phyloP scores from a whole-genome alignment of 2,329 filamentous ascomycete species.

The Venturia asperata region DNA sequence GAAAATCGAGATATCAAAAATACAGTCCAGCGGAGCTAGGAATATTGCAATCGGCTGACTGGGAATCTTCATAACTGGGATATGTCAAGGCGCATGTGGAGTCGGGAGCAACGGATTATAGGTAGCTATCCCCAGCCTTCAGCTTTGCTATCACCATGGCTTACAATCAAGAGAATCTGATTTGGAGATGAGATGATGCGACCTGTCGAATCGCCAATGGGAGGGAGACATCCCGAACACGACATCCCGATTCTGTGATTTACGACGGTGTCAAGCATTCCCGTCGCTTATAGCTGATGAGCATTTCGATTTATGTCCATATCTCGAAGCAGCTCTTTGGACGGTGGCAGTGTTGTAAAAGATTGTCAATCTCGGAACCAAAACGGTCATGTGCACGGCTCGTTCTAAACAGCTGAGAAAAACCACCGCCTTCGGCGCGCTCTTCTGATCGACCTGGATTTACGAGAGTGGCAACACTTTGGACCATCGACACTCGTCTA shows the following conservation, averaged over 20 bases:
- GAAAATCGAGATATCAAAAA: not conserved
- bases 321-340: too few species aligned
- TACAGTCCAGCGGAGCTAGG: not conserved
- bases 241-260: not conserved
- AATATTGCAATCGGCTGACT: not conserved
- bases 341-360: not conserved
- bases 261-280: not conserved
- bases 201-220: not conserved
- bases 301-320: too few species aligned
- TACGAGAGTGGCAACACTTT: too few species aligned
- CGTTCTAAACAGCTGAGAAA: not conserved
- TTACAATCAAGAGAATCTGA: slow-evolving; percentile 12
- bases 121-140: slow-evolving; percentile 13
- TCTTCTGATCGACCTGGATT: too few species aligned
- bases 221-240: not conserved
- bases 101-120: slow-evolving; percentile 2
- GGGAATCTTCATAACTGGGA: not conserved
- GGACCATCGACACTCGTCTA: too few species aligned
- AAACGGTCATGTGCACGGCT: too few species aligned
- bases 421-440: too few species aligned
- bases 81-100: not conserved
- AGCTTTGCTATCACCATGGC: slow-evolving; percentile 10
- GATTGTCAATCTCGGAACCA: too few species aligned
- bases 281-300: not conserved
- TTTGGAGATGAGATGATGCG: not conserved